These are phyloP conservation scores for Wallacemonas sp. DNA, from an alignment of 208 protist species.

Conservation along the genomic window DNA sequence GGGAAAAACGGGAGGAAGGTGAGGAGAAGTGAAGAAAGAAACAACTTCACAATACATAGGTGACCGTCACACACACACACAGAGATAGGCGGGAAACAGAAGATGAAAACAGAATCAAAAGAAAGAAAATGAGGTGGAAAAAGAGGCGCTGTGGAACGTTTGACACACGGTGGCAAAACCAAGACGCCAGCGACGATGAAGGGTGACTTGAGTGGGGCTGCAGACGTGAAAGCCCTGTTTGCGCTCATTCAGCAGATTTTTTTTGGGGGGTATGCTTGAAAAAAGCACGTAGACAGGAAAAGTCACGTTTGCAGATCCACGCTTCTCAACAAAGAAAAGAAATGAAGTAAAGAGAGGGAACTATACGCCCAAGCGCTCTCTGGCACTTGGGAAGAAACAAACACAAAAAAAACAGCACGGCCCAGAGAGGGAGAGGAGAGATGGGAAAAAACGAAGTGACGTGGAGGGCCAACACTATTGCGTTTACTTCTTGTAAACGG, in stretches of 20 bases:
- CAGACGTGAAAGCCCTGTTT: too few species aligned
- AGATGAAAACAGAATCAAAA: background rate
- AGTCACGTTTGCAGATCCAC: too few species aligned
- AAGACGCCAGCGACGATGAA: too few species aligned
- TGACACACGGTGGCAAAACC: too few species aligned
- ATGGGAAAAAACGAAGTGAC: background rate
- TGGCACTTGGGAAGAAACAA: background rate
- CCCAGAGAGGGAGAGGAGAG: background rate
- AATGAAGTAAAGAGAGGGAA: slow-evolving; percentile 10
- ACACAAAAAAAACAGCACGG: background rate
- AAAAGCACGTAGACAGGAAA: too few species aligned
- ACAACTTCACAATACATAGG: too few species aligned
- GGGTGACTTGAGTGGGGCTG: too few species aligned
- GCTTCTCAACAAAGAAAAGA: slow-evolving; percentile 5
- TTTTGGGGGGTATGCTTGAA: too few species aligned
- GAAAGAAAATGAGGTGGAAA: background rate
- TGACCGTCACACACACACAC: background rate
- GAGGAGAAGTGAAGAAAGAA: too few species aligned
- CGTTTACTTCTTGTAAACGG: slow-evolving; percentile 21
- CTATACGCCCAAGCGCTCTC: background rate
- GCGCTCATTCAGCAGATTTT: too few species aligned
- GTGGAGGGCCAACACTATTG: too few species aligned
- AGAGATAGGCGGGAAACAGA: background rate
- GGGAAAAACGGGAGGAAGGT: background rate
- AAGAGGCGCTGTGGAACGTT: too few species aligned